A percentile compares a stretch with the other conserved stretches of the same genome.
phyloP scores from a whole-genome alignment of 2,329 filamentous ascomycete genomes.

The Penicillium vulpinum region DNA sequence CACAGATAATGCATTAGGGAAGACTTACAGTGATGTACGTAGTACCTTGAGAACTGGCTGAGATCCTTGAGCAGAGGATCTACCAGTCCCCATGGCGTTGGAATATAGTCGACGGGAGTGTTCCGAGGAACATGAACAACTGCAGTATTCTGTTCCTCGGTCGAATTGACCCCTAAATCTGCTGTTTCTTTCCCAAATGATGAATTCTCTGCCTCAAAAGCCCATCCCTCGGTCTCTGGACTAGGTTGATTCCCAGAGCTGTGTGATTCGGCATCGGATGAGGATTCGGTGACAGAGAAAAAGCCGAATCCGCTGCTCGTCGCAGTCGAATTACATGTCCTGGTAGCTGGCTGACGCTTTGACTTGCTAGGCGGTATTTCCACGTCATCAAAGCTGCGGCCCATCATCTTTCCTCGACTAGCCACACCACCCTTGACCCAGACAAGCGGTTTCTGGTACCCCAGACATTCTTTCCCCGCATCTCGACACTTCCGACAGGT shows the following conservation, averaged over 20 bases:
- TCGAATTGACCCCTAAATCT: neutral
- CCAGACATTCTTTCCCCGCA: constrained; percentile 46
- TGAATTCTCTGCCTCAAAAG: constrained; percentile 8
- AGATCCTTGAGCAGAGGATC: constrained; percentile 52
- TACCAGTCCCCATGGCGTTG: constrained; percentile 43
- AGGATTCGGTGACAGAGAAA: constrained; percentile 12
- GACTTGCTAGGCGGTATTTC: constrained; percentile 15
- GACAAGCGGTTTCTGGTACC: constrained; percentile 45
- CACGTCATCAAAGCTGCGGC: constrained; percentile 50
- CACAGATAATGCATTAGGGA: neutral
- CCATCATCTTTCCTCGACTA: constrained; percentile 53
- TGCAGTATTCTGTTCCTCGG: constrained; percentile 11
- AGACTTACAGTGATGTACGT: constrained; percentile 48
- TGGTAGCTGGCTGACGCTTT: neutral
- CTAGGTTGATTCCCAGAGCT: constrained; percentile 18
- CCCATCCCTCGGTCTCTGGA: constrained; percentile 19
- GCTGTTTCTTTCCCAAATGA: neutral
- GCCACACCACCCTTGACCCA: constrained; percentile 48
- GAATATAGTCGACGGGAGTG: constrained; percentile 20
- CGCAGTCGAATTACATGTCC: neutral
- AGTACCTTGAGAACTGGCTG: constrained; percentile 46
- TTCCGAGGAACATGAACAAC: constrained; percentile 19
- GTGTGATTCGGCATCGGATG: constrained; percentile 18
- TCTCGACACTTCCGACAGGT: constrained; percentile 46
- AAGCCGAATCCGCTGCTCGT: constrained; percentile 7